Percentiles rank a stretch among this genome's conserved stretches.
Evolutionary conservation across 1,139 yeast genomes (phyloP).

Genomic region (Eremothecium gossypii): DNA sequence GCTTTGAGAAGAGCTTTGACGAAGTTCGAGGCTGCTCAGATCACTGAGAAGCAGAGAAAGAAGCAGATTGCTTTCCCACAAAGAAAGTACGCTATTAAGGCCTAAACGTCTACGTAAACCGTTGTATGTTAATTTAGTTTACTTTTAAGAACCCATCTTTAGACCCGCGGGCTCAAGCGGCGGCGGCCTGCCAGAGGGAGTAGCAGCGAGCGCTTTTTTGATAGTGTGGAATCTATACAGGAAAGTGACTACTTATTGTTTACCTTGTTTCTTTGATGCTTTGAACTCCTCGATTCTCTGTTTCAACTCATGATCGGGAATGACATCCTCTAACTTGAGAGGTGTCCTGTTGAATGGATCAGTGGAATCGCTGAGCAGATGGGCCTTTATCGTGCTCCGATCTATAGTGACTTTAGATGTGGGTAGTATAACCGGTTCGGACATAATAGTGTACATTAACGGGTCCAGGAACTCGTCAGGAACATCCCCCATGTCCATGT

Average conservation of each 20-base stretch:
- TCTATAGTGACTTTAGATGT: conserved; percentile 78
- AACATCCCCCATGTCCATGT: conserved; percentile 78
- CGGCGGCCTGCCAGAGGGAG: too few species aligned
- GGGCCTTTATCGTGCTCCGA: conserved; percentile 85
- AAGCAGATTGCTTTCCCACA: conserved; percentile 93
- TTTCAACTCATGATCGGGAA: conserved; percentile 63
- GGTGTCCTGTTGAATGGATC: conserved; percentile 97
- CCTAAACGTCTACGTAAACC: conserved; percentile 40
- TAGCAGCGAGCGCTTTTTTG: too few species aligned
- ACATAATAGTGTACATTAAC: conserved; percentile 89
- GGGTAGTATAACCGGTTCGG: conserved; percentile 89
- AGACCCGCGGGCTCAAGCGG: not conserved
- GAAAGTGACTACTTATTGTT: conserved; percentile 1
- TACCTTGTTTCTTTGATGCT: conserved; percentile 29
- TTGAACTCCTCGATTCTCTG: conserved; percentile 53
- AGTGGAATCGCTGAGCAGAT: conserved; percentile 84
- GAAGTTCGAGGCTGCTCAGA: conserved; percentile 69
- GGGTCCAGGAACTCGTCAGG: conserved; percentile 98
- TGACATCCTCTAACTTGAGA: conserved; percentile 75
- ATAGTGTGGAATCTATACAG: too few species aligned
- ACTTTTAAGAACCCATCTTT: conserved; percentile 3
- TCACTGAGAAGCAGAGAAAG: conserved; percentile 88
- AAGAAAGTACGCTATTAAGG: conserved; percentile 98
- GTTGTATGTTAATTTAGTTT: conserved; percentile 9
- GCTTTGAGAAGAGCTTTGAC: conserved; percentile 97